These are phyloP conservation scores for Lipomyces spencermartinsiae DNA, from an alignment of 805 yeast genomes.

Conservation along the genomic window DNA sequence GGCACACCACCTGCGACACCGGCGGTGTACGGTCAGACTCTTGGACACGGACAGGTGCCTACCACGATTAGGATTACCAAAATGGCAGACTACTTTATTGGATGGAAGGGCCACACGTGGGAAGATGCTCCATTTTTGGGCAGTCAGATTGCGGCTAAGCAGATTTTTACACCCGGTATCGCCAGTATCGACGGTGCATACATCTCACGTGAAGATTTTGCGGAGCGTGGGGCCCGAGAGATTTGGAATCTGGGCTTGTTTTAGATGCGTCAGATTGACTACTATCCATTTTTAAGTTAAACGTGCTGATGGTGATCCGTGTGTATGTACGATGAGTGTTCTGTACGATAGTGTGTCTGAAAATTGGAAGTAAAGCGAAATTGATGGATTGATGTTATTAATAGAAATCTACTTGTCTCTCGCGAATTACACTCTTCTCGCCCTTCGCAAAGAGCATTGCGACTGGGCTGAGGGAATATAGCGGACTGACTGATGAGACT, in stretches of 20 bases:
- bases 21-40: conserved; percentile 20
- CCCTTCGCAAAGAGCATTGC: no score
- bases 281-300: neutral
- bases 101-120: conserved; percentile 85
- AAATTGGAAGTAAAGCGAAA: no score
- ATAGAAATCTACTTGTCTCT: no score
- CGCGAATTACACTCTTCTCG: no score
- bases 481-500: no score
- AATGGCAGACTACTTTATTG: conserved; percentile 91
- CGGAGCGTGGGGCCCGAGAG: conserved; percentile 79
- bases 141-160: conserved; percentile 85
- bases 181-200: conserved; percentile 66
- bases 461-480: no score
- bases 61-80: conserved; percentile 70
- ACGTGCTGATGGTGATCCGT: neutral
- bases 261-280: conserved; percentile 14
- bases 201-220: conserved; percentile 71
- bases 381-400: no score
- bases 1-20: conserved; percentile 46
- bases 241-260: conserved; percentile 65
- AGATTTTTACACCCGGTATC: conserved; percentile 66
- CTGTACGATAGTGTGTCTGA: no score
- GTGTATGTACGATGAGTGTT: neutral
- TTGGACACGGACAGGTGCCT: conserved; percentile 72
- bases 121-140: conserved; percentile 82